Base-by-base conservation (phyloP, 2,329 filamentous ascomycete genomes). In the Hymenoscyphus repandus region DNA sequence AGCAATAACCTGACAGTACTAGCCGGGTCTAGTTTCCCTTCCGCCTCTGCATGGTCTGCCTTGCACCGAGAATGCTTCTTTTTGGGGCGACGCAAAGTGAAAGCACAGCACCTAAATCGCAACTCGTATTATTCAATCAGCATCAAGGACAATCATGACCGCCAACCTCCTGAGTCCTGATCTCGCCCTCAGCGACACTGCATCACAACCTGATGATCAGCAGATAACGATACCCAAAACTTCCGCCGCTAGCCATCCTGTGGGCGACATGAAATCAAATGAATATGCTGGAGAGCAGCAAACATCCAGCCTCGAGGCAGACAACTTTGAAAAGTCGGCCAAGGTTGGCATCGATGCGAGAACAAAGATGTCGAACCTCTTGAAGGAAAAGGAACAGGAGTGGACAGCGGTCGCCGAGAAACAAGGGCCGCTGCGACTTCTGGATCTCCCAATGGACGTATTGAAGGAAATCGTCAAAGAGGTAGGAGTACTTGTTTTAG, bases 381-480 rank as follows among this genome's bases (percentile, higher is more conserved):
- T 77, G 52, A 80, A 79, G 64, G 68, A 82, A 74, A 69, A 86
- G 76, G 64, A 88, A 71, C 66, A 80, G 75, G 73, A 86, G 84
- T 67, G 79, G 80, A 72, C 86, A 79, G 68, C 80, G 74, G 68
- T 87, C 72, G 65, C 80, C 73, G 65, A 73, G 49, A 74, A 72
- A 56, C 76, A 74, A 53, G 73, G 74, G 36, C 82, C 83, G 20
- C 72, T 90, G 53, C 76, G 75, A 33, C 72, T 93, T 43, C 73
- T 93, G 22, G 86, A 91, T 64, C 74, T 93, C 17, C 88, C 89
- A 1, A 74, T 90, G 53, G 89, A 93, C 64, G 78, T 93, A 17
- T 70, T 93, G 39, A 86, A 86, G 58, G 77, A 89, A 60, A 88
- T 93, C 53, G 80, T 92, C 49, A 86, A 87, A 69, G 85, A 93